Percentiles rank a stretch among this genome's conserved stretches.
These are phyloP conservation scores for Dactylellina drechsleri DNA, from an alignment of 2,329 filamentous ascomycete genomes.

Conservation along the genomic window DNA sequence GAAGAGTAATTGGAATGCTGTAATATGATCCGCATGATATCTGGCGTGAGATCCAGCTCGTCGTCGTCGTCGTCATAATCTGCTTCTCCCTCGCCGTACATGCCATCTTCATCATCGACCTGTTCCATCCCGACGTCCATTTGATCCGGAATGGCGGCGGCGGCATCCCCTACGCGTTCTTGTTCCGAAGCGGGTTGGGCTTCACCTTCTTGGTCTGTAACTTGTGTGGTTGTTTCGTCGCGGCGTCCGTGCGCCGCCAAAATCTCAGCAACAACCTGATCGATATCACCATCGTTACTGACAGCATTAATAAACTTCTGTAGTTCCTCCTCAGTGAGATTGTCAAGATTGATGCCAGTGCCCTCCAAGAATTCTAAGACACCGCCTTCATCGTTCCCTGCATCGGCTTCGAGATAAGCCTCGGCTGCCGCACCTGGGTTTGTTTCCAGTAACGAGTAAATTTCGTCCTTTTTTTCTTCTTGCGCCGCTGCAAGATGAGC, in stretches of 20 bases:
- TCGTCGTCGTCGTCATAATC: conserved; percentile 48
- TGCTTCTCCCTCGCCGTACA: conserved; percentile 35
- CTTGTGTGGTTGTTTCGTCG: not conserved
- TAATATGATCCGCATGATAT: conserved; percentile 47
- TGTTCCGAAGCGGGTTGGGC: conserved; percentile 1
- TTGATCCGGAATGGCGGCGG: conserved; percentile 4
- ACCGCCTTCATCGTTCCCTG: conserved; percentile 15
- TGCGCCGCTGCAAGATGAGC: not conserved
- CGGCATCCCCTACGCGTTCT: not conserved
- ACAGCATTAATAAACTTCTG: conserved; percentile 54
- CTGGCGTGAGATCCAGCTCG: conserved; percentile 40
- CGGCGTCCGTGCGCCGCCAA: conserved; percentile 1
- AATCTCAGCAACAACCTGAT: conserved; percentile 33
- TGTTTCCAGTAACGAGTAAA: not conserved
- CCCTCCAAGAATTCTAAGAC: conserved; percentile 39
- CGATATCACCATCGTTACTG: conserved; percentile 38
- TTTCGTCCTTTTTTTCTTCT: conserved; percentile 5
- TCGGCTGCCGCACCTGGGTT: not conserved
- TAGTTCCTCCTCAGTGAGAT: conserved; percentile 43
- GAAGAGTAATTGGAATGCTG: conserved; percentile 35
- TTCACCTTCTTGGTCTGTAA: conserved; percentile 6
- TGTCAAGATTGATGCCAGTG: conserved; percentile 45
- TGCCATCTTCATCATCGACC: conserved; percentile 25
- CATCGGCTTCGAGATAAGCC: not conserved
- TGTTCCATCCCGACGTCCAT: conserved; percentile 21